Evolutionary conservation across 495 filamentous ascomycete species (phyloP).

Genomic region (Xylaria longipes): DNA sequence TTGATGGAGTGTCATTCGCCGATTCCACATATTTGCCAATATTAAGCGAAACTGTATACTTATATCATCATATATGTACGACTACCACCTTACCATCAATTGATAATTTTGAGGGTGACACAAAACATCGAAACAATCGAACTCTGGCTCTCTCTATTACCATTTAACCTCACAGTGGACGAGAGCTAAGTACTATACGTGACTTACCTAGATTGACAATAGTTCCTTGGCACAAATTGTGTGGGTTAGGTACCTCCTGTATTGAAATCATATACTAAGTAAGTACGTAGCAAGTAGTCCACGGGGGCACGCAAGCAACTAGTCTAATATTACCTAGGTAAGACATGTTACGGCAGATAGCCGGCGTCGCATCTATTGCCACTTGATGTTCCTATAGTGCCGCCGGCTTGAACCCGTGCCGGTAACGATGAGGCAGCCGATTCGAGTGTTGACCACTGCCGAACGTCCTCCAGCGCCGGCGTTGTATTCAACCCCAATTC

Average conservation of each 20-base stretch:
- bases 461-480: conserved; percentile 1
- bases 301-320: background rate
- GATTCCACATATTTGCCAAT: background rate
- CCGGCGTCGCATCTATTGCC: conserved; percentile 1
- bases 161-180: background rate
- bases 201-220: background rate
- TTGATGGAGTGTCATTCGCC: conserved; percentile 1
- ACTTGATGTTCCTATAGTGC: background rate
- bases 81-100: background rate
- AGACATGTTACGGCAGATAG: background rate
- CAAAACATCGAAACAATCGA: background rate
- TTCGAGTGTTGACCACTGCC: conserved; percentile 11
- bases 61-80: background rate
- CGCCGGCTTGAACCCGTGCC: background rate
- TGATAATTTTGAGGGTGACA: background rate
- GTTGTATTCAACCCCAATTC: conserved; percentile 8
- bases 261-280: too few relatives aligned
- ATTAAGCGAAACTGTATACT: conserved; percentile 19
- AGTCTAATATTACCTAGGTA: background rate
- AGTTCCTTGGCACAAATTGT: background rate
- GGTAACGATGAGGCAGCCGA: conserved; percentile 21
- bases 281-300: background rate
- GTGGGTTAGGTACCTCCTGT: background rate
- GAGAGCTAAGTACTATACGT: background rate
- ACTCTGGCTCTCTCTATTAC: background rate